Evolutionary conservation across 2,329 filamentous ascomycete species (phyloP), one percentile per base, ranked within the genome.

Genomic region (Tolypocladium endophyticum): DNA sequence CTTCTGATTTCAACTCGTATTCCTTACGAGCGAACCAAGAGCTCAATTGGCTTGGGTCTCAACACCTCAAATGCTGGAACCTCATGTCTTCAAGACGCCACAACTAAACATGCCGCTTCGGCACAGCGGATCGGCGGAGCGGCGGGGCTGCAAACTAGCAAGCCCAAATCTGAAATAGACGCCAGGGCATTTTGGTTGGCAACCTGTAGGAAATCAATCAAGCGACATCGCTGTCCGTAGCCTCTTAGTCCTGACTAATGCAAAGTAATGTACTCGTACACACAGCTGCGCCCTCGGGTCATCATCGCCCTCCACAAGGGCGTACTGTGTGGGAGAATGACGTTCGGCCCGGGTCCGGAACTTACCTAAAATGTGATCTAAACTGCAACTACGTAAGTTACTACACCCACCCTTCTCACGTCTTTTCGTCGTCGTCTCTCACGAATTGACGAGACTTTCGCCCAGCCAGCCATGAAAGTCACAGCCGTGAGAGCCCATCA

Each of bases 391-490:
- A n/a, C n/a, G n/a, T n/a, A n/a, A n/a, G n/a, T n/a, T n/a, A n/a
- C n/a, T n/a, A n/a, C n/a, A n/a, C n/a, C 20, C 39, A 20, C 18
- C 39, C 39, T 43, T 9, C n/a, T 25, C n/a, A 25, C n/a, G n/a
- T n/a, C 14, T 7, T 28, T 47, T 12, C 3, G 4, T 30, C 1
- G 4, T 30, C 9, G 14, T 11, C 8, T 11, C 18, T n/a, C 28
- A 53, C 50, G 28, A 53, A 30, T 53, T 18, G 50, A 53, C 50
- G 1, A 2, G 28, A 12, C 28, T 18, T 6, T 30, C 28, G 18
- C 35, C 35, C 11, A 36, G 18, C 11, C 30, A 58, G 56, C 45
- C 38, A 72, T 73, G 71, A 72, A 71, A 58, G 64, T 74, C 59
- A 72, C 69, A 8, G 67, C 66, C 33, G 69, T 70, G 64, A 63